A percentile compares a stretch with the other conserved stretches of the same genome.
These are phyloP conservation scores for Kwoniella dejecticola DNA, from an alignment of 768 basidiomycete genomes.

Conservation along the genomic window DNA sequence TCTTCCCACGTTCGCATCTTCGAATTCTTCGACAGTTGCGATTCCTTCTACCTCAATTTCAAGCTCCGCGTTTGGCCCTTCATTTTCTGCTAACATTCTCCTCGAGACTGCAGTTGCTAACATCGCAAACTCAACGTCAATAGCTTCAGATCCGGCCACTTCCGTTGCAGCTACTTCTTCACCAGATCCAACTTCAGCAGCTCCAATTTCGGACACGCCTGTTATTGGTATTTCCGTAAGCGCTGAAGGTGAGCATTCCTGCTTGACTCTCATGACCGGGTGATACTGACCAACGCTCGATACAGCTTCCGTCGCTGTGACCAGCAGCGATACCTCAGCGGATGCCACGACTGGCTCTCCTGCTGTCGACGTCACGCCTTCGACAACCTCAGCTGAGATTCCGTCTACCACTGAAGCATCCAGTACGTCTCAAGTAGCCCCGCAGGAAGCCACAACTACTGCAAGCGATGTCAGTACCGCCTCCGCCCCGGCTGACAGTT, in stretches of 20 bases:
- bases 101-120: background rate
- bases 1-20: too few species aligned
- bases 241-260: background rate
- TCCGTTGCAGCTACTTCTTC: background rate
- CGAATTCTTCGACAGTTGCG: background rate
- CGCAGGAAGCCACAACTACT: background rate
- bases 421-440: background rate
- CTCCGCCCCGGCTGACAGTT: background rate
- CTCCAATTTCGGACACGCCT: background rate
- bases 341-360: background rate
- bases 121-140: background rate
- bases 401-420: background rate
- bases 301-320: background rate
- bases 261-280: background rate
- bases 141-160: constrained; percentile 5
- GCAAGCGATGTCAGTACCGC: background rate
- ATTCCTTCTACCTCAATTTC: constrained; percentile 7
- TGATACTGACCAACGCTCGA: too few species aligned
- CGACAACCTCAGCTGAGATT: background rate
- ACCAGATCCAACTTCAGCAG: background rate
- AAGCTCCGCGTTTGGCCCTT: background rate
- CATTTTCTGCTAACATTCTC: background rate
- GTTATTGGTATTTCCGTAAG: background rate
- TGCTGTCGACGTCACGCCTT: constrained; percentile 1
- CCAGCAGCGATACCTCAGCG: background rate